A percentile compares a stretch with the other conserved stretches of the same genome.
phyloP scores from a whole-genome alignment of 768 basidiomycete species.

The Hygrophoropsis aurantiaca region DNA sequence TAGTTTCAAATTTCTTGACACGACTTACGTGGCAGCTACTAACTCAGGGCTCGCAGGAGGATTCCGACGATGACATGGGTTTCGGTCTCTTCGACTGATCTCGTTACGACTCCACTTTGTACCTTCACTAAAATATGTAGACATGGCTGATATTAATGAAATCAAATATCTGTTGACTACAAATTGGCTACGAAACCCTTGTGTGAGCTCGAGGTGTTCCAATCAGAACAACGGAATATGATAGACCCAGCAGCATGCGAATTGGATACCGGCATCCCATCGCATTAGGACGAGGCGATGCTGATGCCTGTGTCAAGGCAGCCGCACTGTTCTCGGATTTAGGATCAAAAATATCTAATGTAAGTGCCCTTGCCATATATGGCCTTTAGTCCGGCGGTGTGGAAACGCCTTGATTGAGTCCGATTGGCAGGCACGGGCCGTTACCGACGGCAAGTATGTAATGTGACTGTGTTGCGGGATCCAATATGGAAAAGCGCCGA shows the following conservation, averaged over 20 bases:
- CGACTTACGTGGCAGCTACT: not conserved
- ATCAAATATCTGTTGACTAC: not conserved
- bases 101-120: conserved; percentile 7
- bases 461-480: conserved; percentile 2
- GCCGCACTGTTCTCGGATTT: conserved; percentile 4
- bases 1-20: conserved; percentile 18
- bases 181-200: not conserved
- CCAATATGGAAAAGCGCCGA: conserved; percentile 4
- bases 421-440: conserved; percentile 6
- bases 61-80: conserved; percentile 98
- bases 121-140: conserved; percentile 3
- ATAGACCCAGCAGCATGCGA: not conserved
- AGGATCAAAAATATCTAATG: not conserved
- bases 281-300: not conserved
- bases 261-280: conserved; percentile 3
- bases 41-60: conserved; percentile 53
- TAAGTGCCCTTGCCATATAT: not conserved
- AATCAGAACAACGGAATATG: conserved; percentile 4
- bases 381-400: conserved; percentile 18
- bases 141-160: conserved; percentile 8
- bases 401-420: conserved; percentile 6
- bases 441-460: conserved; percentile 26
- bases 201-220: conserved; percentile 2
- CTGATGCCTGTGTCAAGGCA: conserved; percentile 1
- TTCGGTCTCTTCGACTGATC: conserved; percentile 95